These are phyloP conservation scores for Penicillium sclerotiorum DNA, from an alignment of 2,329 filamentous ascomycete genomes.

Conservation along the genomic window DNA sequence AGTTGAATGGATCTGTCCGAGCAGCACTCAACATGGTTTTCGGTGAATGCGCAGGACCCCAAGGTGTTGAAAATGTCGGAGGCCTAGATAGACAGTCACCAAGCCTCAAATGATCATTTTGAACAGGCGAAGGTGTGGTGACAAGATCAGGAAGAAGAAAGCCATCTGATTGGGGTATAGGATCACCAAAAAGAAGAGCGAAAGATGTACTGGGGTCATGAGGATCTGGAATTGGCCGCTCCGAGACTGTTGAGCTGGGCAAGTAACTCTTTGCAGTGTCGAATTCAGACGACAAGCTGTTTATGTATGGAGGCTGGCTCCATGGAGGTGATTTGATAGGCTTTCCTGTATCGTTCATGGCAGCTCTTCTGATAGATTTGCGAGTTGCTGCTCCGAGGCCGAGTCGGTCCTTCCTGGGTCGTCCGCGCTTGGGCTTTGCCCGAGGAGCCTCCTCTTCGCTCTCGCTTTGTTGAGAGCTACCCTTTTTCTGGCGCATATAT, in stretches of 20 bases:
- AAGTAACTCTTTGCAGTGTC: too few relatives aligned
- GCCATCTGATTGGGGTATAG: constrained; percentile 2
- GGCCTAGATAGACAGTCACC: constrained; percentile 9
- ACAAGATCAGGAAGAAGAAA: neutral
- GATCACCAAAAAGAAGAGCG: constrained; percentile 6
- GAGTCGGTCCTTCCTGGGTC: constrained; percentile 13
- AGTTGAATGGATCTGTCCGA: constrained; percentile 42
- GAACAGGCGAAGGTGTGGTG: neutral
- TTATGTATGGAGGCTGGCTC: too few relatives aligned
- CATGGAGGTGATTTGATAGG: too few relatives aligned
- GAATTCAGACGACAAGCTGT: neutral
- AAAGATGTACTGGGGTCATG: neutral
- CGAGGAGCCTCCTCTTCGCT: constrained; percentile 17
- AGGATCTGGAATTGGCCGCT: neutral
- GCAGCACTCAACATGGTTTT: constrained; percentile 39
- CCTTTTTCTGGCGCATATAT: constrained; percentile 43
- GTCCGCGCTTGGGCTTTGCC: constrained; percentile 13
- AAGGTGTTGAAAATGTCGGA: constrained; percentile 18
- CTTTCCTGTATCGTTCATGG: too few relatives aligned
- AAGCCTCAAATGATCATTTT: constrained; percentile 8
- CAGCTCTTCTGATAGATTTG: too few relatives aligned
- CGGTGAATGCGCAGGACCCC: constrained; percentile 27
- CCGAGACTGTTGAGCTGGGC: too few relatives aligned
- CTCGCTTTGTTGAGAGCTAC: constrained; percentile 17
- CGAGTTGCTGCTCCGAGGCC: too few relatives aligned